Evolutionary conservation across 2,329 filamentous ascomycete species (phyloP).

Genomic region (Thelonectria rubi): DNA sequence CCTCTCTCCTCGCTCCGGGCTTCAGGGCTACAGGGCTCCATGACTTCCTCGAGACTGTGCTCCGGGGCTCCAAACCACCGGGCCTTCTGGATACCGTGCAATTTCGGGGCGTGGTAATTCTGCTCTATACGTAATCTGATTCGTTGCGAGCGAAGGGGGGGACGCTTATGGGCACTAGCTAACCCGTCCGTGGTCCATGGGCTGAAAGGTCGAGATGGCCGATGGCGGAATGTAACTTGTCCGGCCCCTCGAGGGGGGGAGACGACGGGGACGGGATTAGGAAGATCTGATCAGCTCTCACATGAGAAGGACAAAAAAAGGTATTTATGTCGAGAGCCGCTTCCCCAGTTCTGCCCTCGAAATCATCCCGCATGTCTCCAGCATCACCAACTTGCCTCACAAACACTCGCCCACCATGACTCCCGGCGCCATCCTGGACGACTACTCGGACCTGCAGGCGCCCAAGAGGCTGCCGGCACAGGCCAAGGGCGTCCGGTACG

Average conservation of each 20-base stretch:
- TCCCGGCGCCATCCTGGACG: slow-evolving; percentile 20
- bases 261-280: neutral
- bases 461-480: slow-evolving; percentile 2
- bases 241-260: neutral
- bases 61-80: slow-evolving; percentile 10
- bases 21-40: no score
- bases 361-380: slow-evolving; percentile 13
- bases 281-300: neutral
- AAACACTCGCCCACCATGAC: slow-evolving; percentile 26
- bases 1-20: no score
- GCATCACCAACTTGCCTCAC: neutral
- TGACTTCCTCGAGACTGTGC: no score
- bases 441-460: slow-evolving; percentile 18
- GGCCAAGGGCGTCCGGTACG: slow-evolving; percentile 30
- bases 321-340: neutral
- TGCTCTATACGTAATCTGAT: slow-evolving; percentile 39
- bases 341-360: neutral
- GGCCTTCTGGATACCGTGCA: neutral
- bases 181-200: neutral
- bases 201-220: slow-evolving; percentile 1
- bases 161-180: neutral
- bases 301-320: neutral
- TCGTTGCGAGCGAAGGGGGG: slow-evolving; percentile 20
- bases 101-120: no score
- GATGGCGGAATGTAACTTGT: slow-evolving; percentile 30